These are phyloP conservation scores for Paracoccidioides brasiliensis DNA, from an alignment of 2,329 filamentous ascomycete genomes.

Conservation along the genomic window DNA sequence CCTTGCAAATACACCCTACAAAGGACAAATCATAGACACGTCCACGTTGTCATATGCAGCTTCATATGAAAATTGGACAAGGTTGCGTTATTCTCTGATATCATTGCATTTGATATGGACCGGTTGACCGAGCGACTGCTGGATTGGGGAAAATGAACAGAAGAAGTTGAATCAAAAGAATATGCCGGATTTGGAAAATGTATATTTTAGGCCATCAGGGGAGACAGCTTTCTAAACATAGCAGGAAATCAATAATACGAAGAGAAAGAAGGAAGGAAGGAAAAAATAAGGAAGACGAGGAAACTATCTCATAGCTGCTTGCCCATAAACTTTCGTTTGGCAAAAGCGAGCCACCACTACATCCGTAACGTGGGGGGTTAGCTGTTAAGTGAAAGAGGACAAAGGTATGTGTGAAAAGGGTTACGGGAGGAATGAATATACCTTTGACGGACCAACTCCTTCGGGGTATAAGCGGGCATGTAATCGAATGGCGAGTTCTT, in stretches of 20 bases:
- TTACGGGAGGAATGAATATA: constrained; percentile 14
- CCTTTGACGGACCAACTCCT: constrained; percentile 51
- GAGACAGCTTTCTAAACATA: not conserved
- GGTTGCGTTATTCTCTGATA: not conserved
- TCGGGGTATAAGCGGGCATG: constrained; percentile 79
- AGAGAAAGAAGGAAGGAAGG: not conserved
- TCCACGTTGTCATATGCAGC: not conserved
- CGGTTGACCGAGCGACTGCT: not conserved
- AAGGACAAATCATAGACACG: no score
- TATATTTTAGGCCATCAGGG: not conserved
- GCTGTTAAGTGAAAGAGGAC: not conserved
- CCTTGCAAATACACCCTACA: no score
- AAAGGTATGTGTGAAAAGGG: not conserved
- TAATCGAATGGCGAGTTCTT: constrained; percentile 75
- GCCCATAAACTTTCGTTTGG: constrained; percentile 99
- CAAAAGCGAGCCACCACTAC: constrained; percentile 98
- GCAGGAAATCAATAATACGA: not conserved
- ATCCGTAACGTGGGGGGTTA: not conserved
- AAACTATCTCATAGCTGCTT: constrained; percentile 55
- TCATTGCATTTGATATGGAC: not conserved
- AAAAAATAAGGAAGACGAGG: not conserved
- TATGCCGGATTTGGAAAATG: not conserved
- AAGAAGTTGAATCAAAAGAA: not conserved
- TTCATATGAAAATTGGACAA: not conserved
- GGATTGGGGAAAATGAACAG: not conserved